Evolutionary conservation across 2,329 filamentous ascomycete genomes (phyloP), one percentile per base, ranked within the genome.

Genomic region (Orbilia brochopaga): DNA sequence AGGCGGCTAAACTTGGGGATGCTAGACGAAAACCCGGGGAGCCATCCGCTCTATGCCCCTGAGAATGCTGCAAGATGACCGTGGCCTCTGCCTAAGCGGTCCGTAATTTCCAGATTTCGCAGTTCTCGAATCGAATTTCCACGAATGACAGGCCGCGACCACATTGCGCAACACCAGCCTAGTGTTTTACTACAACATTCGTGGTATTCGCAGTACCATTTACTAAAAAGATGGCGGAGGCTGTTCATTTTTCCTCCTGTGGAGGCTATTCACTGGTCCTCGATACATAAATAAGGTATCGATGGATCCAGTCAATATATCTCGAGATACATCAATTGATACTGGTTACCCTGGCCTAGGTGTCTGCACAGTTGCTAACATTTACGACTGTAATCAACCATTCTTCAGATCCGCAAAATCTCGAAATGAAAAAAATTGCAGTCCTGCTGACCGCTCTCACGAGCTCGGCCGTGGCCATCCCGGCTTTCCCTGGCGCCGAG

Each of bases 401-500:
- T n/a, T n/a, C n/a, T n/a, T n/a, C n/a, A n/a, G n/a, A 46, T 46
- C 40, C 13, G 8, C 8, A 32, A 8, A 8, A 32, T 32, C 4
- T 15, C 37, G 17, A 35, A 15, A 37, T 56, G 53, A 65, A 52
- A 24, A 63, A 58, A 40, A 35, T 19, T 13, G 52, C 37, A 40
- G 60, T 73, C 27, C 23, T 37, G 13, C 55, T 73, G 1, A 67
- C 66, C 15, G 67, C 56, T 17, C 62, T 77, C 27, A 23, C 66
- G 21, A 58, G 66, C 15, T 63, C 58, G 27, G 59, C 64, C 7
- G 70, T 64, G 10, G 76, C 76, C 32, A 74, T 78, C 19, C 54
- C 75, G 30, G 82, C 83, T 42, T 84, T 84, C 74, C 82, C 82
- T 1, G 82, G 82, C 19, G 83, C 83, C 8, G 82, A 83, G 77